Base-by-base conservation (phyloP, 768 basidiomycete species). In the Xerocomellus amylosporus region DNA sequence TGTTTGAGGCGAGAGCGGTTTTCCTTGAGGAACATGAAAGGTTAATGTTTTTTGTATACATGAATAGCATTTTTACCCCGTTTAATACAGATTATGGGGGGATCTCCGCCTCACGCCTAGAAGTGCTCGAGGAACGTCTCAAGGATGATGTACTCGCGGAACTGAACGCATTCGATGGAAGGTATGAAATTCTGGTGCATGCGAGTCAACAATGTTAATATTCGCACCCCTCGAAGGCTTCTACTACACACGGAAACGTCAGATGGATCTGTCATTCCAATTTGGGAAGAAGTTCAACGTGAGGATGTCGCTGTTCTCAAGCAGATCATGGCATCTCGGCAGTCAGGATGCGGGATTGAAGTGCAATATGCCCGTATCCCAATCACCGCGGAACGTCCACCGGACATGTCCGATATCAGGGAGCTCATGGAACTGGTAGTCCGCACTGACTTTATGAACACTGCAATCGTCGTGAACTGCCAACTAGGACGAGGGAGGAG, bases 1-100 rank as follows among this genome's bases (percentile, higher is more conserved):
- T 98, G 95, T 60, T 71, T 91, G 68, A 79, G 96, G 56, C 76
- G 93, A 54, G 92, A 96, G 64, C 81, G 84, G 4, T 91, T 89
- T 61, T 89, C 90, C 13, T 72, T 99, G 30, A 78, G 97, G 41
- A 98, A 99, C 65, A 93, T 98, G 86, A 97, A 95, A 79, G 90
- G 86, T 88, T 24, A 48, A 54, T 61, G 22, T 31, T 28, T 34
- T 12, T 39, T 26, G 22, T 46, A 47, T 26, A 45, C 54, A 45
- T 37, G 22, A 26, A 37, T 14, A 28, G 0, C n/a, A 40, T 10
- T 50, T 43, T 50, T 13, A 53, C 17, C 14, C 33, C 31, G 15
- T 39, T 41, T 22, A 22, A n/a, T 49, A 4, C 37, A 90, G 94
- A 97, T 71, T 98, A 94, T 72, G 90, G 93, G 42, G 97, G 97